These are phyloP conservation scores for Austroboletus festivus DNA, from an alignment of 768 basidiomycete genomes.

Conservation along the genomic window DNA sequence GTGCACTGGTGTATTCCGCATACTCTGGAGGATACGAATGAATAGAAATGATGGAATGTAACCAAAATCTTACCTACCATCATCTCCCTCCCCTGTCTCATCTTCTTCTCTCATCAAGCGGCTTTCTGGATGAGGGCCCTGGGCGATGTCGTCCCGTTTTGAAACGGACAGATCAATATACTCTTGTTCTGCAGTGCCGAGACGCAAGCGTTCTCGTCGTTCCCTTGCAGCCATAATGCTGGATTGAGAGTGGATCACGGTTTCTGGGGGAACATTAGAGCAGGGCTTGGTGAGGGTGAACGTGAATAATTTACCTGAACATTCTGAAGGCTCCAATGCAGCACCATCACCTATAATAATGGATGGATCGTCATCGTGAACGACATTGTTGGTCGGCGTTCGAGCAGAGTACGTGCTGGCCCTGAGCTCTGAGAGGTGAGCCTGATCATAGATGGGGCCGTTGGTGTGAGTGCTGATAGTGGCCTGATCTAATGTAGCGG, in stretches of 20 bases:
- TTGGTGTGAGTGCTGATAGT: constrained; percentile 44
- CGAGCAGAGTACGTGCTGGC: constrained; percentile 66
- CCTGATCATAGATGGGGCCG: constrained; percentile 65
- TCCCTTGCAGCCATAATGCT: constrained; percentile 73
- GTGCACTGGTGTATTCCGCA: constrained; percentile 84
- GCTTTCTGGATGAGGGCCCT: constrained; percentile 84
- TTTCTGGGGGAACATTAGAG: constrained; percentile 26
- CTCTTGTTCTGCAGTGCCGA: constrained; percentile 54
- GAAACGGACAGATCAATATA: constrained; percentile 77
- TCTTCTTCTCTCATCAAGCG: constrained; percentile 83
- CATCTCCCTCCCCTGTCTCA: constrained; percentile 83
- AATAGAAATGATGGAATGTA: constrained; percentile 1
- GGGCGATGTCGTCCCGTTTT: constrained; percentile 47
- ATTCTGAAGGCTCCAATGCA: constrained; percentile 31
- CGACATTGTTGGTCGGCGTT: constrained; percentile 37
- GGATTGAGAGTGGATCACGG: constrained; percentile 66
- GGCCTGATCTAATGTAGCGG: constrained; percentile 53
- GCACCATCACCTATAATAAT: constrained; percentile 40
- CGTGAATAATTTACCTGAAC: constrained; percentile 25
- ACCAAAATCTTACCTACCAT: constrained; percentile 51
- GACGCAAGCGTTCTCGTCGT: constrained; percentile 65
- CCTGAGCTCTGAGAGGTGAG: constrained; percentile 74
- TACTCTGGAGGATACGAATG: constrained; percentile 49
- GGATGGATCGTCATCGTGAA: constrained; percentile 50
- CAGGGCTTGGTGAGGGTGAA: neutral